Conservation (phyloP, 1,139 yeast species). For the Groenewaldozyma auringiensis region DNA sequence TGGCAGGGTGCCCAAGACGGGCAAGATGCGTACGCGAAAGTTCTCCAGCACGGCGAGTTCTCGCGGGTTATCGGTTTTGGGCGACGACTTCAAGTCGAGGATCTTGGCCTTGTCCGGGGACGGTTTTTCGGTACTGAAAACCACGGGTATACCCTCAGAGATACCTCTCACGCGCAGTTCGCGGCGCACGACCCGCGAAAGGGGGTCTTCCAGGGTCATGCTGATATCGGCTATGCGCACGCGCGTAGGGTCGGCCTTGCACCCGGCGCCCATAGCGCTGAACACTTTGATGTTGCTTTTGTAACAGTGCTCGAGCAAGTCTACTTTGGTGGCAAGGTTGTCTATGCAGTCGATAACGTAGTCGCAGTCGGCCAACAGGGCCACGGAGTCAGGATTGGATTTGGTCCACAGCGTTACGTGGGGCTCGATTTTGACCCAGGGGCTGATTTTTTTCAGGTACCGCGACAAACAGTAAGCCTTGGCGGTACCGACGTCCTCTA, state of each 20-base stretch:
- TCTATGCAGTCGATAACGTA: slow-evolving; percentile 92
- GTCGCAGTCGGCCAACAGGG: slow-evolving; percentile 45
- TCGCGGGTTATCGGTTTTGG: slow-evolving; percentile 70
- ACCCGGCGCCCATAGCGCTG: slow-evolving; percentile 95
- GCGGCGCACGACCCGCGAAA: slow-evolving; percentile 81
- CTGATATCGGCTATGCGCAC: slow-evolving; percentile 73
- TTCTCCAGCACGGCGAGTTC: slow-evolving; percentile 81
- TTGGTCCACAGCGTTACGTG: slow-evolving; percentile 66
- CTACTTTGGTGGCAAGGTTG: slow-evolving; percentile 91
- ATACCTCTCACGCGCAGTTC: slow-evolving; percentile 75
- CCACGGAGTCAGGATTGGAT: slow-evolving; percentile 20
- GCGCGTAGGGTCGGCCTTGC: slow-evolving; percentile 80
- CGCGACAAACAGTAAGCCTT: slow-evolving; percentile 72
- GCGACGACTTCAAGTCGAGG: slow-evolving; percentile 62
- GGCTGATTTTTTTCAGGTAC: slow-evolving; percentile 66
- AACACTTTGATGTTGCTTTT: slow-evolving; percentile 41
- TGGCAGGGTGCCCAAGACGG: slow-evolving; percentile 94
- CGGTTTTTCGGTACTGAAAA: slow-evolving; percentile 91
- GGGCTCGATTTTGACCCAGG: slow-evolving; percentile 83
- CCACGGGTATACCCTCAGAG: slow-evolving; percentile 68
- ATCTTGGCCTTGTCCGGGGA: slow-evolving; percentile 87
- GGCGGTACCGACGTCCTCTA: slow-evolving; percentile 82
- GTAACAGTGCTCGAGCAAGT: slow-evolving; percentile 67
- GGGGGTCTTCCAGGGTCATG: slow-evolving; percentile 82
- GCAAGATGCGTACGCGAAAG: slow-evolving; percentile 87